phyloP scores from a whole-genome alignment of 169 alveolate genomes.

The Eimeria necatrix region DNA sequence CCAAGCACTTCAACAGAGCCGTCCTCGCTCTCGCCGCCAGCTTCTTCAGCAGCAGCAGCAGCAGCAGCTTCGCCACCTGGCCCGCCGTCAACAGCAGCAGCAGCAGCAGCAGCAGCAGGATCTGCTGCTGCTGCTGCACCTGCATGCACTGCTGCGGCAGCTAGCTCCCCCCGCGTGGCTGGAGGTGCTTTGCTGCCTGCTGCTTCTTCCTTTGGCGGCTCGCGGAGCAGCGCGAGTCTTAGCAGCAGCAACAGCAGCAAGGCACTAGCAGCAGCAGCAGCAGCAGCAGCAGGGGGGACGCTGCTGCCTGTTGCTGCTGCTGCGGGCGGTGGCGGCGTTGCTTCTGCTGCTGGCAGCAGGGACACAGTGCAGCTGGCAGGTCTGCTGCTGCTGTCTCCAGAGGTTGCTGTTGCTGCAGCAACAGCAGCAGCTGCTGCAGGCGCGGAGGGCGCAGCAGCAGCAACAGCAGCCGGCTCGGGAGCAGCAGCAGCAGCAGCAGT shows the following conservation, averaged over 20 bases:
- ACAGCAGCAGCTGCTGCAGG: conserved; percentile 7
- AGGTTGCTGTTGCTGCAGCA: background rate
- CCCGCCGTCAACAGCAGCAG: background rate
- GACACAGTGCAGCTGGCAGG: conserved; percentile 21
- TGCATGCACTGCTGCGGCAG: background rate
- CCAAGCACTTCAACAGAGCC: no score
- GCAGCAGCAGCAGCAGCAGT: background rate
- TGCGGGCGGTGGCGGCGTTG: background rate
- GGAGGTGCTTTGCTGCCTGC: background rate
- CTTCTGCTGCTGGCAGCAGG: conserved; percentile 5
- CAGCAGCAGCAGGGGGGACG: no score
- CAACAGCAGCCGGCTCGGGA: no score
- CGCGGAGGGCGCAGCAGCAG: background rate
- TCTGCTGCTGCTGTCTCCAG: conserved; percentile 26
- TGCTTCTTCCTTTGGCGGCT: background rate
- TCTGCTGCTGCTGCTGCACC: conserved; percentile 28
- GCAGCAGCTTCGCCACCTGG: background rate
- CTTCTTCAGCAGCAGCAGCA: background rate
- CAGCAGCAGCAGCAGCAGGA: conserved; percentile 4
- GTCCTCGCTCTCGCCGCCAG: background rate
- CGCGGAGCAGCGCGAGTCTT: no score
- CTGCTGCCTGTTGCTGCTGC: background rate
- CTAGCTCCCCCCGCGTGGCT: background rate
- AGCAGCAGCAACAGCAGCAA: background rate
- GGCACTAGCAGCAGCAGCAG: background rate